phyloP scores from a whole-genome alignment of 345 rosid species.

The Clausena lansium region DNA sequence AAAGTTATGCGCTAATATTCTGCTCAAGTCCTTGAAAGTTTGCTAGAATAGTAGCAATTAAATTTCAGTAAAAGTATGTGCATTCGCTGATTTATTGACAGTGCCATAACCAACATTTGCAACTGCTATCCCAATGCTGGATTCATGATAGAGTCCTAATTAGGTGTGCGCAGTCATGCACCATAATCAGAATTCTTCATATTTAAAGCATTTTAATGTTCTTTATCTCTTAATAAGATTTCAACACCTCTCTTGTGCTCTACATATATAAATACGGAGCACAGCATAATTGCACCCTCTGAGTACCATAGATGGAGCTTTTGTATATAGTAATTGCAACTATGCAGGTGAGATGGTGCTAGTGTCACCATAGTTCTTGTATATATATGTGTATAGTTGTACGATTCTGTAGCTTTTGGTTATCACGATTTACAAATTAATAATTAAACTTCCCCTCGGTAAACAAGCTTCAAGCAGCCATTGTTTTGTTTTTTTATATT shows the following conservation, averaged over 20 bases:
- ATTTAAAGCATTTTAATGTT: neutral
- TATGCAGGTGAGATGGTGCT: neutral
- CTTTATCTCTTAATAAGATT: neutral
- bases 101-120: neutral
- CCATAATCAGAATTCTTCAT: neutral
- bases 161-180: too few species aligned
- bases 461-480: neutral
- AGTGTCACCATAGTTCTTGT: neutral
- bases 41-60: too few species aligned
- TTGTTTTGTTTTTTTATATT: too few species aligned
- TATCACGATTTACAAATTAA: neutral
- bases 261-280: neutral
- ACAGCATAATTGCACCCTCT: neutral
- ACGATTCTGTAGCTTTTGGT: neutral
- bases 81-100: neutral
- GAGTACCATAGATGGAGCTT: neutral
- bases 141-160: neutral
- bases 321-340: neutral
- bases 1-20: neutral
- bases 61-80: neutral
- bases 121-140: neutral
- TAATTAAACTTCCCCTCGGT: neutral
- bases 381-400: neutral
- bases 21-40: too few species aligned
- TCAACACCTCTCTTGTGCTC: neutral